These are phyloP conservation scores for Aureobasidium pullulans DNA, from an alignment of 2,329 filamentous ascomycete species.

Conservation along the genomic window DNA sequence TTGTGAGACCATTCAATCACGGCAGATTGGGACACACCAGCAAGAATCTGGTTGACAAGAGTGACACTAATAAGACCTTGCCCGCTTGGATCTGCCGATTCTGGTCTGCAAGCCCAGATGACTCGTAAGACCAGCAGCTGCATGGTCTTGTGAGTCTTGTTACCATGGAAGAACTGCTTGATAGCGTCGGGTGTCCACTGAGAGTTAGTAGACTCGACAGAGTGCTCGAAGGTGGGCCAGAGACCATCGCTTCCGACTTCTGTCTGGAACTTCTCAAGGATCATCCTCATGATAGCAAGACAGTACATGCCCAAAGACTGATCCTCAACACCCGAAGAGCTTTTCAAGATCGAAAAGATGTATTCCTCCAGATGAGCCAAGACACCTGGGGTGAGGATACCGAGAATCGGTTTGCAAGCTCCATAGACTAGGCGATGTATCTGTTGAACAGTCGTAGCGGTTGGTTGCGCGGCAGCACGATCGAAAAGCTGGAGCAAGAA, in stretches of 20 bases:
- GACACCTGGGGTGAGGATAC: constrained; percentile 22
- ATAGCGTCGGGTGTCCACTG: constrained; percentile 25
- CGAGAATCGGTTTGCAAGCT: constrained; percentile 24
- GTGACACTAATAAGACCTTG: constrained; percentile 21
- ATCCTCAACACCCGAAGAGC: constrained; percentile 19
- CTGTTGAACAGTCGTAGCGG: constrained; percentile 22
- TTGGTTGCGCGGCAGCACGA: constrained; percentile 23
- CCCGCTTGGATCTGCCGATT: constrained; percentile 16
- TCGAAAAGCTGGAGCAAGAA: constrained; percentile 27
- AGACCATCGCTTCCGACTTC: constrained; percentile 1
- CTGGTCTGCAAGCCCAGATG: constrained; percentile 24
- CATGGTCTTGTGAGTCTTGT: constrained; percentile 27
- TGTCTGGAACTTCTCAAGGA: constrained; percentile 15
- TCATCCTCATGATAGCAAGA: constrained; percentile 29
- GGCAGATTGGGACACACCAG: constrained; percentile 22
- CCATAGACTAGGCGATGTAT: constrained; percentile 28
- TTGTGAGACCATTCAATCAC: constrained; percentile 25
- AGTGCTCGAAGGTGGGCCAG: constrained; percentile 5
- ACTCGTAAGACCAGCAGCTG: constrained; percentile 27
- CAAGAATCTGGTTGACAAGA: constrained; percentile 24
- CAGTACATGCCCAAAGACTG: constrained; percentile 29
- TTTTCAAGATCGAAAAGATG: constrained; percentile 27
- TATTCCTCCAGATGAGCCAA: constrained; percentile 25
- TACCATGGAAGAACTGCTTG: constrained; percentile 27
- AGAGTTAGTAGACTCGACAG: constrained; percentile 13